Conservation (phyloP, 768 basidiomycete genomes). For the Tulasnella sp. region DNA sequence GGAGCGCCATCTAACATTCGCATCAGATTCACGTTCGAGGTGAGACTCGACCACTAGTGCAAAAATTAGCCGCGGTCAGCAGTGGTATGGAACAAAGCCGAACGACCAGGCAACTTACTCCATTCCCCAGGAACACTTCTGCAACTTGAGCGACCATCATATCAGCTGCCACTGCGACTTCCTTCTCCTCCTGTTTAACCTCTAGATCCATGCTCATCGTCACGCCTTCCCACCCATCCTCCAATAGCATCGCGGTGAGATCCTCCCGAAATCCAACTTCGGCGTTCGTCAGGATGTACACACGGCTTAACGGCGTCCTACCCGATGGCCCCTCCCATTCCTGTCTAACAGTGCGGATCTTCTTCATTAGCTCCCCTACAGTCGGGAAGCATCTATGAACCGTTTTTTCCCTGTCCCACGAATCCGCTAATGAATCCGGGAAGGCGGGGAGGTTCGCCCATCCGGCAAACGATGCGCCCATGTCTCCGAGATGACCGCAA, state of each 20-base stretch:
- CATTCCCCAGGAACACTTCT: background rate
- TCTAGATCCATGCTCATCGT: background rate
- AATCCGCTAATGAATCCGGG: too few species aligned
- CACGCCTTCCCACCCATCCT: background rate
- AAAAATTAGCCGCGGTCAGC: too few species aligned
- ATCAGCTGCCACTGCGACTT: background rate
- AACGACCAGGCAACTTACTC: background rate
- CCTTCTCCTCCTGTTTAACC: background rate
- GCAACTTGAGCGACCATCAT: background rate
- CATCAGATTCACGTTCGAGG: constrained; percentile 7
- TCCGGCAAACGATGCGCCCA: too few species aligned
- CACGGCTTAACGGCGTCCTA: constrained; percentile 30
- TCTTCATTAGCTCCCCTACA: background rate
- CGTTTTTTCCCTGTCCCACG: background rate
- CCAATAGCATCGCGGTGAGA: constrained; percentile 22
- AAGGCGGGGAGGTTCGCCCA: too few species aligned
- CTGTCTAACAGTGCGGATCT: constrained; percentile 28
- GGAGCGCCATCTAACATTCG: background rate
- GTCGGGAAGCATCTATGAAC: background rate
- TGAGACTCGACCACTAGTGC: background rate
- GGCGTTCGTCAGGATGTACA: constrained; percentile 61
- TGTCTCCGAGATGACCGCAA: background rate
- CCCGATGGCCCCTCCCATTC: constrained; percentile 19
- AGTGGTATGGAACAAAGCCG: too few species aligned
- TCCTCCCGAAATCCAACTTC: constrained; percentile 37